phyloP scores from a whole-genome alignment of 768 basidiomycete species.

The Trametes coccinea region DNA sequence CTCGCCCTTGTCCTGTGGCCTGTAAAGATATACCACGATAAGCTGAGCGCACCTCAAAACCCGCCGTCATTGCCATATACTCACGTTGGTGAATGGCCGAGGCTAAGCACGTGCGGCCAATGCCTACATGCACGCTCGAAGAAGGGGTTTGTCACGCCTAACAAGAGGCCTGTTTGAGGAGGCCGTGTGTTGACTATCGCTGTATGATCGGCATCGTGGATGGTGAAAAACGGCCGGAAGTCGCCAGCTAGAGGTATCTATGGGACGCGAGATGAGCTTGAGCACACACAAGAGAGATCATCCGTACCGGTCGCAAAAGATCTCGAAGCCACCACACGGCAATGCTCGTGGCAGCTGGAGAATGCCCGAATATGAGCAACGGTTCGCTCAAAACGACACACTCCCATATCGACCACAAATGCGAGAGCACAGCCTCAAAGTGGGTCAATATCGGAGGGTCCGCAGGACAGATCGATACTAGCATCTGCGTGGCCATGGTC shows the following conservation, averaged over 20 bases:
- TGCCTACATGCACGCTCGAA: constrained; percentile 77
- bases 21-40: not conserved
- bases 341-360: constrained; percentile 81
- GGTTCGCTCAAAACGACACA: constrained; percentile 91
- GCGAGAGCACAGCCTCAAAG: constrained; percentile 63
- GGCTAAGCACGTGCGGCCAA: constrained; percentile 82
- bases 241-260: constrained; percentile 85
- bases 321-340: constrained; percentile 93
- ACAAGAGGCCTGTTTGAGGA: constrained; percentile 72
- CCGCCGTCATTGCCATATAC: constrained; percentile 20
- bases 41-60: not conserved
- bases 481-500: constrained; percentile 44
- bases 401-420: constrained; percentile 91
- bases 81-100: constrained; percentile 54
- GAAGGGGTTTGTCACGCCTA: constrained; percentile 90
- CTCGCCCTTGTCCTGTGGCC: constrained; percentile 7
- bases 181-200: constrained; percentile 77
- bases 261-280: not conserved
- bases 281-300: not conserved
- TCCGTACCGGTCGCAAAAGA: constrained; percentile 73
- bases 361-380: constrained; percentile 76
- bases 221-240: constrained; percentile 92
- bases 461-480: constrained; percentile 64
- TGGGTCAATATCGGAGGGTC: constrained; percentile 57
- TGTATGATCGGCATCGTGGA: constrained; percentile 86